These are phyloP conservation scores for Suillus luteus DNA, from an alignment of 768 basidiomycete genomes.

Conservation along the genomic window DNA sequence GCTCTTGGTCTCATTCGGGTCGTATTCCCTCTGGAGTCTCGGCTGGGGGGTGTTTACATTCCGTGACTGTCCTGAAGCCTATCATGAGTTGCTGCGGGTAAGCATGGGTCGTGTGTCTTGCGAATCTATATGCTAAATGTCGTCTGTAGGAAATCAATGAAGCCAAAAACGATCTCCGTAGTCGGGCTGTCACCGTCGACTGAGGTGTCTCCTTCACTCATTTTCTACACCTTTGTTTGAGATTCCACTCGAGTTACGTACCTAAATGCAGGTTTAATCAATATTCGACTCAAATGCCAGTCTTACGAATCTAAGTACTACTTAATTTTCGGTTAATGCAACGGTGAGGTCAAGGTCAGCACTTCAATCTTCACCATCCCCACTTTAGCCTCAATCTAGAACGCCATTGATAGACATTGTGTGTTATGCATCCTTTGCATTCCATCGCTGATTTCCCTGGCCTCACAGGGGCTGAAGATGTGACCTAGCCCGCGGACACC, in stretches of 20 bases:
- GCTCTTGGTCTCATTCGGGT: slow-evolving; percentile 77
- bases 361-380: not conserved
- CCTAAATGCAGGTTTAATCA: not conserved
- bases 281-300: not conserved
- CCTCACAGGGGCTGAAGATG: not conserved
- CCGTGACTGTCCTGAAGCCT: slow-evolving; percentile 79
- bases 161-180: slow-evolving; percentile 59
- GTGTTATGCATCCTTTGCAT: not conserved
- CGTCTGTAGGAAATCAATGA: slow-evolving; percentile 55
- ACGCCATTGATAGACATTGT: not conserved
- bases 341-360: not conserved
- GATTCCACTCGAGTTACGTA: not conserved
- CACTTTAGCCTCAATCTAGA: not conserved
- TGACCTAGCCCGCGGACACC: not conserved
- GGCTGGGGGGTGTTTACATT: slow-evolving; percentile 76
- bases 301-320: not conserved
- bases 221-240: not conserved
- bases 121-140: not conserved
- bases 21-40: slow-evolving; percentile 76
- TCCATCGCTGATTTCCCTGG: not conserved
- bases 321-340: not conserved
- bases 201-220: slow-evolving; percentile 22
- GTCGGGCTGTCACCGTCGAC: slow-evolving; percentile 63
- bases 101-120: slow-evolving; percentile 25
- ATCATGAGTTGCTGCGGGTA: slow-evolving; percentile 65